Base-by-base conservation (phyloP, 2,329 filamentous ascomycete genomes). In the Beauveria sp. region DNA sequence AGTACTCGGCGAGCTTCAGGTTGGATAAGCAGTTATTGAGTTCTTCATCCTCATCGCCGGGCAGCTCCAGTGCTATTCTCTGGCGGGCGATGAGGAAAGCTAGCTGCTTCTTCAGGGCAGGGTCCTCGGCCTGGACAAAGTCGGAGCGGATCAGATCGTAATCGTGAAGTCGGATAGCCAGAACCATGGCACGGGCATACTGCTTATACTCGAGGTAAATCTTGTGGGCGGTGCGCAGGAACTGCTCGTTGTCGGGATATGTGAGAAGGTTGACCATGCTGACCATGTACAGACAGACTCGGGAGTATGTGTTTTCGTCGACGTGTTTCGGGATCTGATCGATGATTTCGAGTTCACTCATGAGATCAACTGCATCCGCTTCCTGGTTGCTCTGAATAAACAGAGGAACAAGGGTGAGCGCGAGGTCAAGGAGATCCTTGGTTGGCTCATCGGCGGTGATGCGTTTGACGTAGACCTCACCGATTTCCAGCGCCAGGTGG, bases 201-300 rank as follows among this genome's bases (percentile, higher is more conserved):
- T 97, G 91, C 70, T 95, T 90, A 80, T 97, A 96, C 68, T 90
- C 84, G 68, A 92, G 88, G 78, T 99, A 99, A 71, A 99, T 96
- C 65, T 88, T 84, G 78, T 98, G 95, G 53, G 93, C 93, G 8
- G 93, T 96, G 66, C 86, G 88, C 63, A 99, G 87, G 77, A 99
- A 98, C 69, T 90, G 87, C 72, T 97, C 91, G 75, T 99, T 97
- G 76, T 99, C 95, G 49, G 95, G 95, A 71, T 96, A 98, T 59
- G 95, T 97, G 73, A 99, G 86, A 22, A 99, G 85, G 71, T 95
- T 96, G 67, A 99, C 95, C 90, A 98, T 98, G 80, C 91, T 96
- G 69, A 96, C 91, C 88, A 99, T 96, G 78, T 99, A 99, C 67
- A 99, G 78, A 73, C 95, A 98, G 61, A 97, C 95, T 70, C 95